A percentile compares a stretch with the other conserved stretches of the same genome.
phyloP scores from a whole-genome alignment of 2,329 filamentous ascomycete genomes.

The Clarireedia sp. region DNA sequence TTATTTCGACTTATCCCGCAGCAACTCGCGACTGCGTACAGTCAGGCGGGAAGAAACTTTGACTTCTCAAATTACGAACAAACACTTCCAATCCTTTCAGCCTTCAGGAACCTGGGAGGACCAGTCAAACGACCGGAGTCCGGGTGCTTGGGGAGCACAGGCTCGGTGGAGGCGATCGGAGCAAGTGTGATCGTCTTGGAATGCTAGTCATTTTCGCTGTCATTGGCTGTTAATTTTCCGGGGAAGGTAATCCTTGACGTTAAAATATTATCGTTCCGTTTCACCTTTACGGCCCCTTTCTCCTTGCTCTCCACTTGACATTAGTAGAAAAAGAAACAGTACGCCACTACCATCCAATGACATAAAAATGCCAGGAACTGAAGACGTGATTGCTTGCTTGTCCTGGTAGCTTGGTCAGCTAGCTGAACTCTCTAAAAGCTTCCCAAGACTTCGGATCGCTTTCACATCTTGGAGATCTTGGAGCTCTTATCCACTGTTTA shows the following conservation, averaged over 20 bases:
- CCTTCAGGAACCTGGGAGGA: not conserved
- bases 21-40: not conserved
- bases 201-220: not conserved
- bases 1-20: not conserved
- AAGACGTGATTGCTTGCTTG: too few relatives aligned
- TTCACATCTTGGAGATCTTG: too few relatives aligned
- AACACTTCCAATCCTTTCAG: not conserved
- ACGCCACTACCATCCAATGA: too few relatives aligned
- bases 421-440: too few relatives aligned
- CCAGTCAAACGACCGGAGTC: not conserved
- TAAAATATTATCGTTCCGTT: conserved; percentile 8
- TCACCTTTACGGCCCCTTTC: not conserved
- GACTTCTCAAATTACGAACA: not conserved
- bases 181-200: not conserved
- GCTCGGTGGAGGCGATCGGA: not conserved
- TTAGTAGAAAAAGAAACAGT: conserved; percentile 6
- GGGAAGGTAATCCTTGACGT: not conserved
- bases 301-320: not conserved
- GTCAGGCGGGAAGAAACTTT: not conserved
- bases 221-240: not conserved
- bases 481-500: too few relatives aligned
- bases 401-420: too few relatives aligned
- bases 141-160: not conserved
- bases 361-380: too few relatives aligned
- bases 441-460: too few relatives aligned